Conservation (phyloP, 148 eudicot genomes). For the Pharnaceum exiguum region DNA sequence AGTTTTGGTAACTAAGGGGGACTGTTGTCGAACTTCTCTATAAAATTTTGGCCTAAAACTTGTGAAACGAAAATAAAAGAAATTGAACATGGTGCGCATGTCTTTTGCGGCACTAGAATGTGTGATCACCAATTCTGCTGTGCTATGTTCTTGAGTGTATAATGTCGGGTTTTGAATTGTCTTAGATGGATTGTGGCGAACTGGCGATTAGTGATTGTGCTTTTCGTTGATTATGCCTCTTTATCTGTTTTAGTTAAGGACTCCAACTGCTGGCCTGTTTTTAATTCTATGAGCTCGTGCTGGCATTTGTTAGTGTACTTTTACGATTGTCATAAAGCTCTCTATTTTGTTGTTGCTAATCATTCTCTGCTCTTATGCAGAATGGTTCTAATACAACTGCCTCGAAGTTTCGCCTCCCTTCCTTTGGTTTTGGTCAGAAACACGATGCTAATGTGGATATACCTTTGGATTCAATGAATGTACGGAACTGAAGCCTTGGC, state of each 20-base stretch:
- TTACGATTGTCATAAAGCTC: background rate
- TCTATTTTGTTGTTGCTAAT: background rate
- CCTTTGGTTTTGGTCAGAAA: constrained; percentile 90
- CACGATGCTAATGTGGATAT: constrained; percentile 95
- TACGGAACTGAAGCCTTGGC: constrained; percentile 20
- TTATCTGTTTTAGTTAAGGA: background rate
- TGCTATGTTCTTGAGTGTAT: too few species aligned
- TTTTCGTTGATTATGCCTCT: background rate
- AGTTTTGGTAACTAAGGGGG: too few species aligned
- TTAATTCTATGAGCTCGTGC: background rate
- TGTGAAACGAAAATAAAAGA: too few species aligned
- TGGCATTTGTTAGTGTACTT: background rate
- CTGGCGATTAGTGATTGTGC: too few species aligned
- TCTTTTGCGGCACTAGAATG: too few species aligned
- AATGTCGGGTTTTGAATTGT: too few species aligned
- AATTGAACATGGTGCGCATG: too few species aligned
- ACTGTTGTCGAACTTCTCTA: too few species aligned
- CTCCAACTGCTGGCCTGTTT: background rate
- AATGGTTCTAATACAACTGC: constrained; percentile 62
- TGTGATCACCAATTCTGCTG: too few species aligned
- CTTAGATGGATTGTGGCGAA: too few species aligned
- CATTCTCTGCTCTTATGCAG: constrained; percentile 32
- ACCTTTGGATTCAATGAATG: constrained; percentile 77
- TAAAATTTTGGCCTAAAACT: too few species aligned
- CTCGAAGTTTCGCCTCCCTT: constrained; percentile 74